These are phyloP conservation scores for Daedaleopsis nitida DNA, from an alignment of 768 basidiomycete species.

Conservation along the genomic window DNA sequence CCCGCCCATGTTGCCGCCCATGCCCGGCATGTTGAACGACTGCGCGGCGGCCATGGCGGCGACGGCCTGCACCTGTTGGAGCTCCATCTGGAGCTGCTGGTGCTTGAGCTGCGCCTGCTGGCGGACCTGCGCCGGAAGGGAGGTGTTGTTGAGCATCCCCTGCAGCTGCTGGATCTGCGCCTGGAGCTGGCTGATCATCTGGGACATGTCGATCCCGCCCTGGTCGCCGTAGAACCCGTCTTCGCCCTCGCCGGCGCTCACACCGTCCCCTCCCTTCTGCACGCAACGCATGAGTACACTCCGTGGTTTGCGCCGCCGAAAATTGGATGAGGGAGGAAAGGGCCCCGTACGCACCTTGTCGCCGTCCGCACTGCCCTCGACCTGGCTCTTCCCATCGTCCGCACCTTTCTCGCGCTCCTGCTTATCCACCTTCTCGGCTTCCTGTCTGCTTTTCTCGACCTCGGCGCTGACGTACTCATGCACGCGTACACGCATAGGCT, in stretches of 20 bases:
- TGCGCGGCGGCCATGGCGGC: slow-evolving; percentile 54
- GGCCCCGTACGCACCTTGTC: slow-evolving; percentile 12
- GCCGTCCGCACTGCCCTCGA: slow-evolving; percentile 4
- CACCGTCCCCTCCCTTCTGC: background rate
- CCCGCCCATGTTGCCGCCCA: slow-evolving; percentile 49
- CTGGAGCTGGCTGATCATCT: slow-evolving; percentile 80
- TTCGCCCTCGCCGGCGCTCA: slow-evolving; percentile 26
- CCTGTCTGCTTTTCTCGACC: slow-evolving; percentile 76
- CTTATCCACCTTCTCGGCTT: slow-evolving; percentile 37
- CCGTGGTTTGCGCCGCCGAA: background rate
- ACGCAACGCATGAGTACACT: background rate
- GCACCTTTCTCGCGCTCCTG: slow-evolving; percentile 2
- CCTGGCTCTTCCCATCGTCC: slow-evolving; percentile 3
- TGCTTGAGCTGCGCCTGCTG: slow-evolving; percentile 84
- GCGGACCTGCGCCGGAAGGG: slow-evolving; percentile 69
- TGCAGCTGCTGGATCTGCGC: slow-evolving; percentile 83
- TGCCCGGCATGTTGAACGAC: slow-evolving; percentile 36
- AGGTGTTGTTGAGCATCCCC: slow-evolving; percentile 77
- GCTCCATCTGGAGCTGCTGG: slow-evolving; percentile 76
- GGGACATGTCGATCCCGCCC: slow-evolving; percentile 66
- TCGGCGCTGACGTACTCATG: slow-evolving; percentile 79
- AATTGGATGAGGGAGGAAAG: background rate
- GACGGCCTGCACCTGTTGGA: slow-evolving; percentile 78
- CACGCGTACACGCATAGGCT: slow-evolving; percentile 75
- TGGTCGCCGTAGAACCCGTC: slow-evolving; percentile 78